Base-by-base conservation (phyloP, 305 asterid genomes). In the Withania somnifera region DNA sequence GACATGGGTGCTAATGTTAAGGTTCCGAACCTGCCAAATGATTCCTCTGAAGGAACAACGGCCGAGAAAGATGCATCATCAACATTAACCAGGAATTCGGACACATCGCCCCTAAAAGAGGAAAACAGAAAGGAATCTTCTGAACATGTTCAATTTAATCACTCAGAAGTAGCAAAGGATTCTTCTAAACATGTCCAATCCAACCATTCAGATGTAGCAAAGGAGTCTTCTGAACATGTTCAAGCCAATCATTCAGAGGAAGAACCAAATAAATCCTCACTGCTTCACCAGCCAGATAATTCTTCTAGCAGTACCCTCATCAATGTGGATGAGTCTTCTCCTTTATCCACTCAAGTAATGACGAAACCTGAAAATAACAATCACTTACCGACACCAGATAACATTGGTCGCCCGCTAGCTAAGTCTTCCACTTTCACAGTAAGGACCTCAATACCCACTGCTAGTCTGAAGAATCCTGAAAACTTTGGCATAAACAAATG, bases 401-500 rank as follows among this genome's bases (percentile, higher is more conserved):
- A 42, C 42, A 60, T 28, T 61, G 83, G 19, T 80, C 77, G 61
- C 45, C 20, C 83, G 38, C 53, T 79, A 80, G 42, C 83, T 13
- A 61, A 79, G 73, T 77, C 56, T 61, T 57, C 82, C 82, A 20
- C 13, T 78, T 73, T 53, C 58, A 47, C 79, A 14, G 60, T 73
- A 24, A 7, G 15, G 26, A 47, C 26, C 47, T 42, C 58, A 24
- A 60, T 45, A 73, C 40, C 87, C 34, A 30, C 26, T 14, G 88
- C 66, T 28, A 82, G 77, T 51, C 51, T 86, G 36, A 88, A 85
- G 77, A 52, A 38, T 30, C 57, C 87, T 51, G 86, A 82, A 52
- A 67, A 78, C 50, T 89, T 86, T 20, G 91, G 87, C 22, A 90
- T 92, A 1, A 85, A 68, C 79, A 83, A 89, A 83, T 91, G 87